These are phyloP conservation scores for Vanilla planifolia DNA, from an alignment of 106 monocot species.

Conservation along the genomic window DNA sequence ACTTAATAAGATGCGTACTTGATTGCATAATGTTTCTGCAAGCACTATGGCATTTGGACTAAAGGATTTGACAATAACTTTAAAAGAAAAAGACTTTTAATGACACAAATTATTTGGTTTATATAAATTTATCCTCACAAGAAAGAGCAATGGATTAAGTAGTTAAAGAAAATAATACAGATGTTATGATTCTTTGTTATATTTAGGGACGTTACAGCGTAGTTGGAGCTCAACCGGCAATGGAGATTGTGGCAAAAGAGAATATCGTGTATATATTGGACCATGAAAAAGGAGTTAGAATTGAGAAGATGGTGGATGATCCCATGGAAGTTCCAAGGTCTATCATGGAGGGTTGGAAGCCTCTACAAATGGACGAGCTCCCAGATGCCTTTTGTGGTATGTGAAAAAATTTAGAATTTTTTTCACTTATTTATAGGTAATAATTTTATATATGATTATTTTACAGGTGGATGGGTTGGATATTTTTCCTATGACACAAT, in stretches of 20 bases:
- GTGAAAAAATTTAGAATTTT: no score
- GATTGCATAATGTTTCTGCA: no score
- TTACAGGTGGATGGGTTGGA: slow-evolving; percentile 93
- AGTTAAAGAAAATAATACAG: background rate
- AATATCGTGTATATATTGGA: slow-evolving; percentile 67
- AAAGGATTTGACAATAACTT: no score
- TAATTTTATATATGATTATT: slow-evolving; percentile 5
- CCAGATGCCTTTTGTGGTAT: slow-evolving; percentile 73
- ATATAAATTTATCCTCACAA: no score
- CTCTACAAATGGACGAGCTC: slow-evolving; percentile 53
- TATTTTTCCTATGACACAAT: slow-evolving; percentile 96
- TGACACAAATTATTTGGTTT: no score
- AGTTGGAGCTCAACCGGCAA: slow-evolving; percentile 78
- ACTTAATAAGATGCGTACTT: background rate
- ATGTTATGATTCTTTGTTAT: background rate
- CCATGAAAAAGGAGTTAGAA: slow-evolving; percentile 46
- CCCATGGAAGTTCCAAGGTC: slow-evolving; percentile 64
- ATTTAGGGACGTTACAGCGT: slow-evolving; percentile 75
- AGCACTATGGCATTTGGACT: no score
- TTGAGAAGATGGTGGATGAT: slow-evolving; percentile 48
- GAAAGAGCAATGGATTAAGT: no score
- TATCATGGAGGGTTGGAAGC: slow-evolving; percentile 71
- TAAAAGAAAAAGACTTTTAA: no score
- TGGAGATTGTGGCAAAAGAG: slow-evolving; percentile 86
- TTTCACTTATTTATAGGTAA: background rate